Percentiles rank a stretch among this genome's conserved stretches.
These are phyloP conservation scores for Wickerhamomyces subpelliculosus DNA, from an alignment of 805 yeast species.

Conservation along the genomic window DNA sequence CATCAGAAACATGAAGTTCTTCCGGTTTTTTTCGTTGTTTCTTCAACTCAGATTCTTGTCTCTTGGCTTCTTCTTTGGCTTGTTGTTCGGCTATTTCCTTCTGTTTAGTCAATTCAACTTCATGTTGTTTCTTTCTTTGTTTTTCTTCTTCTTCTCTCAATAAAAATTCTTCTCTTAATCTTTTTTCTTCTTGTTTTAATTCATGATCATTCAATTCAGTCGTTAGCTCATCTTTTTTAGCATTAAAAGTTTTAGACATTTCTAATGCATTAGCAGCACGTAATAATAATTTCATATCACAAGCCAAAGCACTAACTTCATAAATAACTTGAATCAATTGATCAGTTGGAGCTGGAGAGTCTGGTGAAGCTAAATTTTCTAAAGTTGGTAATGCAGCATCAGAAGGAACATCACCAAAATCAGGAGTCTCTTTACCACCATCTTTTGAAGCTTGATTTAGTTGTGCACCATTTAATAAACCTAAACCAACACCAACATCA, in stretches of 20 bases:
- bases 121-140: background rate
- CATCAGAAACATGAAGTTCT: background rate
- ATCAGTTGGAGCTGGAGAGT: slow-evolving; percentile 49
- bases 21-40: background rate
- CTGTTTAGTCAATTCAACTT: background rate
- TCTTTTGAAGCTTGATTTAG: slow-evolving; percentile 17
- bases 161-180: background rate
- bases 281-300: slow-evolving; percentile 58
- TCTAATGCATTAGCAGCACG: slow-evolving; percentile 48
- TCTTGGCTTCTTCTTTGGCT: background rate
- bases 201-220: slow-evolving; percentile 11
- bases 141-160: slow-evolving; percentile 1
- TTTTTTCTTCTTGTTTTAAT: slow-evolving; percentile 2
- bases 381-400: slow-evolving; percentile 34
- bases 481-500: slow-evolving; percentile 20
- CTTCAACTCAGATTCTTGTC: background rate
- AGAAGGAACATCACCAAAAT: slow-evolving; percentile 15
- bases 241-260: slow-evolving; percentile 34
- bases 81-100: background rate
- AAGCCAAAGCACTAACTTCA: slow-evolving; percentile 53
- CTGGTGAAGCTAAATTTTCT: slow-evolving; percentile 50
- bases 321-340: slow-evolving; percentile 50
- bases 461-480: slow-evolving; percentile 13
- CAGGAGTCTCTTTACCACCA: slow-evolving; percentile 16
- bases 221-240: slow-evolving; percentile 20